Evolutionary conservation across 225 moss, liverwort and hornwort species (phyloP).

Genomic region (Pleurozium schreberi): DNA sequence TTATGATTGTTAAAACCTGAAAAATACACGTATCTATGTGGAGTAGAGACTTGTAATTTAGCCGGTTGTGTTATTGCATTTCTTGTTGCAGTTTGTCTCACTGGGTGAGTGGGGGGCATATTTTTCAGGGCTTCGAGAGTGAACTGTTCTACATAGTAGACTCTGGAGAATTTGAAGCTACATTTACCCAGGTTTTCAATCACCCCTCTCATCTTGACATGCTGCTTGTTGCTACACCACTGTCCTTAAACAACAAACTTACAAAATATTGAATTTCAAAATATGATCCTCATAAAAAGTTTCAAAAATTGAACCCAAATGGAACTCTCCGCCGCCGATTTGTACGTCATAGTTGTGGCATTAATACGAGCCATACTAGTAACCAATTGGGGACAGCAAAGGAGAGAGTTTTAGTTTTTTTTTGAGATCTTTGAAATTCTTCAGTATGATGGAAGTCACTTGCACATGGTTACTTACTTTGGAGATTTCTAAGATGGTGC

Average conservation of each 20-base stretch:
- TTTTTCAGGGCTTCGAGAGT: constrained; percentile 45
- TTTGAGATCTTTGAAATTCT: neutral
- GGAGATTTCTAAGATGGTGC: neutral
- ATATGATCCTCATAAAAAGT: no score
- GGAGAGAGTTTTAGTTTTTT: neutral
- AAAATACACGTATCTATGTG: neutral
- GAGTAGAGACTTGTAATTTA: neutral
- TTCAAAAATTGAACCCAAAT: no score
- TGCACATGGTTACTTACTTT: neutral
- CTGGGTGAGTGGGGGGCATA: neutral
- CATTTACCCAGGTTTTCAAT: constrained; percentile 30
- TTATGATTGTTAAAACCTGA: neutral
- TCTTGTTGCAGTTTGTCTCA: neutral
- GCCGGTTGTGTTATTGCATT: neutral
- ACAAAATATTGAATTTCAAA: neutral
- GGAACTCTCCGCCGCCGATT: neutral
- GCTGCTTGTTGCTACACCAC: neutral
- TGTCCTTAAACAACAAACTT: neutral
- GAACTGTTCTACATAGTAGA: constrained; percentile 47
- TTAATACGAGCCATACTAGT: neutral
- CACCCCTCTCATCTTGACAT: neutral
- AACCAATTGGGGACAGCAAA: neutral
- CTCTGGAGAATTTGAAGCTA: constrained; percentile 46
- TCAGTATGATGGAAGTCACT: neutral
- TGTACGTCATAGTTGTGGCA: neutral